phyloP scores from a whole-genome alignment of 2,329 filamentous ascomycete species.

The Beauveria medogensis region DNA sequence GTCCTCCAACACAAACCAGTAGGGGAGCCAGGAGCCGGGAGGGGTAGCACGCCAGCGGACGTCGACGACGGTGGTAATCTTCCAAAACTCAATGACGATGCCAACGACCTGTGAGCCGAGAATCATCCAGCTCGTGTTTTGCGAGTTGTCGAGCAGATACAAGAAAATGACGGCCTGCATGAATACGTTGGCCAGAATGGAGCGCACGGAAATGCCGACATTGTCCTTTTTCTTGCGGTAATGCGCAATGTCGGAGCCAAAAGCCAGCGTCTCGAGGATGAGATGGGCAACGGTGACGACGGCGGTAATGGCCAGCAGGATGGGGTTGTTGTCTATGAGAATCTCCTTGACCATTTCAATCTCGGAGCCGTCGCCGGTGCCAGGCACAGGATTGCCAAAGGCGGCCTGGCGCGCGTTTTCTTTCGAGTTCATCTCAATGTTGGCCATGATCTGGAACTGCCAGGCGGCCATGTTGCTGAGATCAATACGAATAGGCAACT shows the following conservation, averaged over 20 bases:
- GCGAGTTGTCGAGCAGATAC: constrained; percentile 93
- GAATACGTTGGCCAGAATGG: constrained; percentile 93
- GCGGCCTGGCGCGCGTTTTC: constrained; percentile 73
- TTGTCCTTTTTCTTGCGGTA: constrained; percentile 99
- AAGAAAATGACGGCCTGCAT: constrained; percentile 97
- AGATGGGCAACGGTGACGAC: constrained; percentile 85
- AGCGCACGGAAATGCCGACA: constrained; percentile 89
- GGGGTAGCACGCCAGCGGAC: constrained; percentile 67
- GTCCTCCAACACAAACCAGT: constrained; percentile 80
- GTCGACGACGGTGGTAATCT: constrained; percentile 91
- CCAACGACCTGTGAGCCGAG: constrained; percentile 85
- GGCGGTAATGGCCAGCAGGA: constrained; percentile 75
- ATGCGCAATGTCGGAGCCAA: constrained; percentile 95
- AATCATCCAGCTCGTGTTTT: constrained; percentile 99
- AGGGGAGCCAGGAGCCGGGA: constrained; percentile 66
- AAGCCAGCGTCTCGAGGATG: constrained; percentile 90
- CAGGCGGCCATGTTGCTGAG: constrained; percentile 75
- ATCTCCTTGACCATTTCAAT: constrained; percentile 97
- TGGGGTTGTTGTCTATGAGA: constrained; percentile 87
- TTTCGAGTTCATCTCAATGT: constrained; percentile 81
- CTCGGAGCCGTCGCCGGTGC: constrained; percentile 82
- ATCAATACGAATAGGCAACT: constrained; percentile 73
- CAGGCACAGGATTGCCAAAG: constrained; percentile 60
- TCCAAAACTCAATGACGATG: constrained; percentile 68
- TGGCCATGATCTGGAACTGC: constrained; percentile 82